Evolutionary conservation across 345 rosid genomes (phyloP), one percentile per base, ranked within the genome.

Genomic region (Populus alba): DNA sequence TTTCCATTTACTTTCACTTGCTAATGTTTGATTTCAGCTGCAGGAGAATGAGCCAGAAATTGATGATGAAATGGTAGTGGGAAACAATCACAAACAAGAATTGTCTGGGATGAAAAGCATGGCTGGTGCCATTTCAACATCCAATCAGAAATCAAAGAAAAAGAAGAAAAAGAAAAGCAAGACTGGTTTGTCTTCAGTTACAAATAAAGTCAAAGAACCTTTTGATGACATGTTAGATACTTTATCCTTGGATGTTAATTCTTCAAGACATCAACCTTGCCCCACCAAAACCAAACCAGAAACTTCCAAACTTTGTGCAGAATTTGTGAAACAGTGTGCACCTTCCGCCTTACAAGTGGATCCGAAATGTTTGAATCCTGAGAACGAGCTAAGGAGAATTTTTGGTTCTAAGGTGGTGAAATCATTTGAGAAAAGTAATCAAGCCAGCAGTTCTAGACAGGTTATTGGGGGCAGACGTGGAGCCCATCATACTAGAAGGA

Each of bases 351-450:
- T 92, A 69, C 91, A 84, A 72, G 87, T 92, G 85, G 93, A 94
- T 82, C 90, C 92, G 10, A 92, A 87, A 81, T 88, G 85, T 75
- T 85, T 94, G 47, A 94, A 91, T 78, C 95, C 87, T 31, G 95
- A 94, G 74, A 91, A 89, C 72, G 97, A 94, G 79, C 68, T 94
- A 41, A 81, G 86, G 69, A 89, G 96, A 78, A 91, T 92, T 75
- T 94, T 92, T 83, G 98, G 98, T 66, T 89, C 97, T 4, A 91
- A 92, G 84, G 92, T 91, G 12, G 92, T 92, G 74, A 91, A 89
- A 76, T 94, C 97, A 47, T 88, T 91, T 78, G 98, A 91, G 86
- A 88, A 81, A 79, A 84, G 85, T 68, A 85, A 81, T 83, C 96
- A 88, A 81, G 81, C 85, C 71, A 78, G 93, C 70, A 82, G 83